Evolutionary conservation across 176 grass and related monocot genomes (phyloP).

Genomic region (Bromus sterilis): DNA sequence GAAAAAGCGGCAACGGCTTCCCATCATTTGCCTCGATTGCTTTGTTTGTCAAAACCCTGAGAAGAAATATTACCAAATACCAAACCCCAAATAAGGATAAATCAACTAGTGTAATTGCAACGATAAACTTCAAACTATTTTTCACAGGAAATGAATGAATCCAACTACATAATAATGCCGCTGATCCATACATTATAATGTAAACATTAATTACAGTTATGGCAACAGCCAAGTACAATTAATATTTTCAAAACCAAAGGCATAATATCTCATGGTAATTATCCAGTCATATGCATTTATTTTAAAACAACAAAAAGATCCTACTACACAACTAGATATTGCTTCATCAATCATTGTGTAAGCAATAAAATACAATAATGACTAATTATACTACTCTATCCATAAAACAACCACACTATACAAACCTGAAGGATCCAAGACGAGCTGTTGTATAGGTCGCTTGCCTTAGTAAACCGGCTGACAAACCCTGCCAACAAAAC

Average conservation of each 20-base stretch:
- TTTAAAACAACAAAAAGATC: not conserved
- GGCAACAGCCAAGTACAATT: not conserved
- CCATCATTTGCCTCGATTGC: constrained; percentile 90
- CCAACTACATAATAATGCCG: not conserved
- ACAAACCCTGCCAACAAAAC: constrained; percentile 64
- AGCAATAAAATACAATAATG: not conserved
- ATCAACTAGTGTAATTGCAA: not conserved
- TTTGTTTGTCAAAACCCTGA: constrained; percentile 97
- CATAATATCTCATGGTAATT: not conserved
- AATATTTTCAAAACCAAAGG: not conserved
- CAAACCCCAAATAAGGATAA: not conserved
- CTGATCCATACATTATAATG: not conserved
- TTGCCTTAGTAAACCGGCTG: constrained; percentile 94
- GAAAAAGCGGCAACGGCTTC: constrained; percentile 75
- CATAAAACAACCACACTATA: not conserved
- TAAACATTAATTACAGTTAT: not conserved
- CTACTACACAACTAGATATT: not conserved
- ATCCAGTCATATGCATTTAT: not conserved
- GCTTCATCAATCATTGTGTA: not conserved
- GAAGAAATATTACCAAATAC: not conserved
- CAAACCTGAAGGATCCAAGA: constrained; percentile 94
- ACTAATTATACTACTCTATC: not conserved
- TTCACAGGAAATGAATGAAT: not conserved
- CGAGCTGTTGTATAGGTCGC: constrained; percentile 91
- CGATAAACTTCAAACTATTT: not conserved